phyloP scores from a whole-genome alignment of 768 basidiomycete genomes.

The Boletus reticuloceps region DNA sequence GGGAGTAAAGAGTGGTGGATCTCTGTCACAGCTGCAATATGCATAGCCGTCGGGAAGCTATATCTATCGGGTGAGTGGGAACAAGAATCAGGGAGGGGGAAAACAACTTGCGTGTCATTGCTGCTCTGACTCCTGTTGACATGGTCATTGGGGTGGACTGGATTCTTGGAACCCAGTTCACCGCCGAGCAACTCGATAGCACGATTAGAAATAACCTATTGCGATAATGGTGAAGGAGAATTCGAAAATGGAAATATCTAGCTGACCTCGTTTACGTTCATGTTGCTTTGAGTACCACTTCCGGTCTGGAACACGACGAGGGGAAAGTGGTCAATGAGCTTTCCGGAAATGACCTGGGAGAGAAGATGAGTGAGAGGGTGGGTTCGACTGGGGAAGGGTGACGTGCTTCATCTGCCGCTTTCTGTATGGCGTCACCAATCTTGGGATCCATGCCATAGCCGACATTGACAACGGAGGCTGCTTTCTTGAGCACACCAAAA shows the following conservation, averaged over 20 bases:
- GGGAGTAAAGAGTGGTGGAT: constrained; percentile 78
- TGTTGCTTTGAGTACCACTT: constrained; percentile 98
- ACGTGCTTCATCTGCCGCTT: constrained; percentile 90
- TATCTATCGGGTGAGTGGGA: neutral
- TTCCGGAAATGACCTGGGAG: constrained; percentile 88
- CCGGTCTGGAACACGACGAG: constrained; percentile 99
- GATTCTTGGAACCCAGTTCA: constrained; percentile 91
- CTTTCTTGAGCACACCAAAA: constrained; percentile 96
- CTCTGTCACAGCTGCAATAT: constrained; percentile 92
- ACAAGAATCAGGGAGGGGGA: neutral
- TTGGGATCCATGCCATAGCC: constrained; percentile 88
- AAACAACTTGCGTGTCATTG: constrained; percentile 83
- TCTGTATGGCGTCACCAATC: constrained; percentile 83
- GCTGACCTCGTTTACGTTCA: constrained; percentile 94
- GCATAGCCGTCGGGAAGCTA: constrained; percentile 99
- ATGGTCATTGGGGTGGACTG: constrained; percentile 99
- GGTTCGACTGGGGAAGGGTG: neutral
- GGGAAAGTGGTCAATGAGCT: constrained; percentile 93
- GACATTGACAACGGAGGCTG: constrained; percentile 88
- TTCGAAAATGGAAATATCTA: neutral
- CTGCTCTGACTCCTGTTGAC: constrained; percentile 99
- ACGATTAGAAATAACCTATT: constrained; percentile 93
- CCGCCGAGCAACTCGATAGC: constrained; percentile 97
- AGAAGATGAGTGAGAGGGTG: constrained; percentile 1
- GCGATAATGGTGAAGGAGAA: neutral